Percentiles rank a stretch among this genome's conserved stretches.
Evolutionary conservation across 1,284 basidiomycete genomes (phyloP).

Genomic region (Ganoderma boninense): DNA sequence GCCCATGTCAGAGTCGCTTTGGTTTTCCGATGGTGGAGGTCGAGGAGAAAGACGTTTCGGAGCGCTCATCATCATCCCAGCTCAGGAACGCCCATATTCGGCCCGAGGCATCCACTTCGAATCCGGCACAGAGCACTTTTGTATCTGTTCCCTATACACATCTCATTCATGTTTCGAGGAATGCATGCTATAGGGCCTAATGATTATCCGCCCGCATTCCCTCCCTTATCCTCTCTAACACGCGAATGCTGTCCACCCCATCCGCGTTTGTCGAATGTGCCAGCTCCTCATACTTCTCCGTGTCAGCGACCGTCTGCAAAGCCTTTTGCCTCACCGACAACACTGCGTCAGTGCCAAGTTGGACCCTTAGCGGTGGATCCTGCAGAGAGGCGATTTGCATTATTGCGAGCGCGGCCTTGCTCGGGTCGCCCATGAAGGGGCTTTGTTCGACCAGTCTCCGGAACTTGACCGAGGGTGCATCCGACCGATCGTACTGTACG

Average conservation of each 20-base stretch:
- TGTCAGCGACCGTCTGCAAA: slow-evolving; percentile 35
- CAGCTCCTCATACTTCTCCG: slow-evolving; percentile 18
- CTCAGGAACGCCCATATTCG: background rate
- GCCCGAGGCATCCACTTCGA: background rate
- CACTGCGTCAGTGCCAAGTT: slow-evolving; percentile 44
- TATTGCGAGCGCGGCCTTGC: slow-evolving; percentile 27
- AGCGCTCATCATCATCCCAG: background rate
- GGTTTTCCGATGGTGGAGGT: background rate
- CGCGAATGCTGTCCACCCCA: slow-evolving; percentile 22
- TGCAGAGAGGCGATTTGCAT: slow-evolving; percentile 30
- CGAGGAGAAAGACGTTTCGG: background rate
- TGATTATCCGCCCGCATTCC: background rate
- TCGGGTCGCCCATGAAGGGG: slow-evolving; percentile 12
- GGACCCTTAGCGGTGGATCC: slow-evolving; percentile 45
- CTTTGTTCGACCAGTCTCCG: slow-evolving; percentile 5
- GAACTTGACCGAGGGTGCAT: slow-evolving; percentile 9
- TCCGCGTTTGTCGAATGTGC: slow-evolving; percentile 29
- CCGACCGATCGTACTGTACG: slow-evolving; percentile 9
- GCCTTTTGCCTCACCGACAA: slow-evolving; percentile 40
- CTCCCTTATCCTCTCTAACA: slow-evolving; percentile 16
- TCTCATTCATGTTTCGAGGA: background rate
- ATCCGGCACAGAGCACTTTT: background rate
- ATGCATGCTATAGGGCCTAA: background rate
- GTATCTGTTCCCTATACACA: background rate
- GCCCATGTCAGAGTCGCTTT: too few relatives aligned